Conservation (phyloP, 2,329 filamentous ascomycete species). For the Raffaelea ambrosiae region DNA sequence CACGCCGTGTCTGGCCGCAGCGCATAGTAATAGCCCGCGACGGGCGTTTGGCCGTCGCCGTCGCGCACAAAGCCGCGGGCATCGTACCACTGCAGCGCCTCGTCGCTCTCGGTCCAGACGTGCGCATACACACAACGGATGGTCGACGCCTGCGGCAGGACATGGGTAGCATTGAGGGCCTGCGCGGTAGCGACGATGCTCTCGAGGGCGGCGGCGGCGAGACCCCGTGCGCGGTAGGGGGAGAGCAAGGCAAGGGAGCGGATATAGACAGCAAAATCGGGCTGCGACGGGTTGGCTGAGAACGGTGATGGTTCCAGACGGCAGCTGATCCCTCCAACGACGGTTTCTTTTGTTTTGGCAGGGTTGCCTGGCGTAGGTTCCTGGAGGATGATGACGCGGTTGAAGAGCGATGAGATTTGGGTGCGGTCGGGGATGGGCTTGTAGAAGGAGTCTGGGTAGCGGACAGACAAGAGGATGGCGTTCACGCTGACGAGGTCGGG, state of each 20-base stretch:
- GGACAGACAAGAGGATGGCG: conserved; percentile 53
- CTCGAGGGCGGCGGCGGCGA: conserved; percentile 49
- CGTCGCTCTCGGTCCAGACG: conserved; percentile 59
- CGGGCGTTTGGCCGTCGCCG: conserved; percentile 26
- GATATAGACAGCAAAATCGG: conserved; percentile 49
- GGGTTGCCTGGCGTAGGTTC: conserved; percentile 15
- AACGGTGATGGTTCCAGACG: conserved; percentile 40
- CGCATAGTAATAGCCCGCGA: conserved; percentile 54
- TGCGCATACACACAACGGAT: conserved; percentile 49
- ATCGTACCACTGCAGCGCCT: conserved; percentile 55
- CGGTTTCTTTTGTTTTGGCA: conserved; percentile 24
- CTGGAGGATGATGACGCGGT: conserved; percentile 44
- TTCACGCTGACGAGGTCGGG: conserved; percentile 56
- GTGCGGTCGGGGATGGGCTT: conserved; percentile 40
- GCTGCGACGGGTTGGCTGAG: not conserved
- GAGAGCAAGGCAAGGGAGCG: conserved; percentile 55
- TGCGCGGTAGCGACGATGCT: conserved; percentile 37
- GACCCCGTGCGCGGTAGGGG: conserved; percentile 52
- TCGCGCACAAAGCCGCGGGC: conserved; percentile 46
- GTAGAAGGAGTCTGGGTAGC: conserved; percentile 59
- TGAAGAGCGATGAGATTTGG: conserved; percentile 40
- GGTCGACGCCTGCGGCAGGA: conserved; percentile 9
- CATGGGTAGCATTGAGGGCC: conserved; percentile 21
- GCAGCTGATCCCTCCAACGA: conserved; percentile 55
- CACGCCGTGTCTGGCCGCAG: conserved; percentile 54